Conservation (phyloP, 352 stramenopile species). For the Phytophthora pinifolia region DNA sequence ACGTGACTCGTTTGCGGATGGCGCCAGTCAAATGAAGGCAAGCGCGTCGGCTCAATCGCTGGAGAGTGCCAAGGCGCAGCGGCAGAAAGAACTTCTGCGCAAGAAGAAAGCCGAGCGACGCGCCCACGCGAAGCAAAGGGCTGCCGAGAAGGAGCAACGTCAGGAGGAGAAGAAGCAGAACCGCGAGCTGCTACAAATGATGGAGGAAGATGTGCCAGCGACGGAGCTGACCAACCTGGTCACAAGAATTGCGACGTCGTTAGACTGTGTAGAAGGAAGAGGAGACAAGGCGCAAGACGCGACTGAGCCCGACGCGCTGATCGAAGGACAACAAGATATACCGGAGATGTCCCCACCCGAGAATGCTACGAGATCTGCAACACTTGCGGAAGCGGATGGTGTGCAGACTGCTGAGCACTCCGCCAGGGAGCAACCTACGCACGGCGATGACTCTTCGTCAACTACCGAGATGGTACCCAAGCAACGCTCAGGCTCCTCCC, state of each 20-base stretch:
- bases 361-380: neutral
- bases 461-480: constrained; percentile 16
- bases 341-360: no score
- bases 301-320: neutral
- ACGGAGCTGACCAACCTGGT: no score
- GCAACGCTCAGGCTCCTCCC: constrained; percentile 6
- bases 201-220: constrained; percentile 15
- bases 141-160: constrained; percentile 22
- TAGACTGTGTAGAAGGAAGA: no score
- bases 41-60: constrained; percentile 10
- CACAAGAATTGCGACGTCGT: no score
- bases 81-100: constrained; percentile 44
- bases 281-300: neutral
- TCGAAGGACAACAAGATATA: neutral
- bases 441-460: neutral
- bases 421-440: no score
- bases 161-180: constrained; percentile 26
- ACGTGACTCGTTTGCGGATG: constrained; percentile 1
- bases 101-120: constrained; percentile 58
- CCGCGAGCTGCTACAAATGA: constrained; percentile 13
- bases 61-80: constrained; percentile 29
- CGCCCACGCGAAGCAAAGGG: constrained; percentile 43
- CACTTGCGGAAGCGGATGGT: no score
- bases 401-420: no score
- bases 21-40: constrained; percentile 1